A percentile compares a stretch with the other conserved stretches of the same genome.
phyloP scores from a whole-genome alignment of 495 filamentous ascomycete species.

The Aspergillus haitiensis region DNA sequence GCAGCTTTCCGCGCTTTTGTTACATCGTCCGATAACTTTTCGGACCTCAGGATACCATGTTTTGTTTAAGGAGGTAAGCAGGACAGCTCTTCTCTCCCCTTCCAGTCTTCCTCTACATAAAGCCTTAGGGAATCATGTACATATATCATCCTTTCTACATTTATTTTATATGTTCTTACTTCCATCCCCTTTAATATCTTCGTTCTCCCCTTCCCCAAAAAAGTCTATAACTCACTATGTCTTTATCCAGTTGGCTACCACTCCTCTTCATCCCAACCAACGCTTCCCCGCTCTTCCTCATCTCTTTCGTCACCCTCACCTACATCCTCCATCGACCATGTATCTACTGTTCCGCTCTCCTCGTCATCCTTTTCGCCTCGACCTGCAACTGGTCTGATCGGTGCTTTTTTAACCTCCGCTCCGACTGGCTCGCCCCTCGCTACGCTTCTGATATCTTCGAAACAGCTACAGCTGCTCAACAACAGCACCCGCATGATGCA shows the following conservation, averaged over 20 bases:
- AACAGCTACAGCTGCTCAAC: conserved; percentile 14
- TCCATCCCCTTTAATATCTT: background rate
- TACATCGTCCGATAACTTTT: conserved; percentile 8
- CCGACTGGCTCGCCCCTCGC: conserved; percentile 80
- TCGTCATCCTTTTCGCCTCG: conserved; percentile 83
- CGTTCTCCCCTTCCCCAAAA: background rate
- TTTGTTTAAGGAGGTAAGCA: conserved; percentile 76
- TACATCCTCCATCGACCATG: conserved; percentile 89
- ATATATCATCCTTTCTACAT: conserved; percentile 49
- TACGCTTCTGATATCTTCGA: conserved; percentile 36
- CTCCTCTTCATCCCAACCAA: conserved; percentile 59
- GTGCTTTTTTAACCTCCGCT: conserved; percentile 80
- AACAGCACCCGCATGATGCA: conserved; percentile 5
- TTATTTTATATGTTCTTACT: background rate
- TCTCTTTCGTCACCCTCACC: conserved; percentile 85
- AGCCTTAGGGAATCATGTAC: background rate
- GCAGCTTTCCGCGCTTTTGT: conserved; percentile 10
- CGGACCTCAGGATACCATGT: conserved; percentile 54
- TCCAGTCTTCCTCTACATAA: background rate
- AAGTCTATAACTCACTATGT: conserved; percentile 26
- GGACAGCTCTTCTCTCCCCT: background rate
- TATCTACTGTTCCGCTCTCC: conserved; percentile 86
- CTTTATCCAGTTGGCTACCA: conserved; percentile 50
- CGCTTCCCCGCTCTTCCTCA: conserved; percentile 80
- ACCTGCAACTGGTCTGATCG: conserved; percentile 90